A percentile compares a stretch with the other conserved stretches of the same genome.
phyloP scores from a whole-genome alignment of 805 yeast species.

The Candida chilensis region DNA sequence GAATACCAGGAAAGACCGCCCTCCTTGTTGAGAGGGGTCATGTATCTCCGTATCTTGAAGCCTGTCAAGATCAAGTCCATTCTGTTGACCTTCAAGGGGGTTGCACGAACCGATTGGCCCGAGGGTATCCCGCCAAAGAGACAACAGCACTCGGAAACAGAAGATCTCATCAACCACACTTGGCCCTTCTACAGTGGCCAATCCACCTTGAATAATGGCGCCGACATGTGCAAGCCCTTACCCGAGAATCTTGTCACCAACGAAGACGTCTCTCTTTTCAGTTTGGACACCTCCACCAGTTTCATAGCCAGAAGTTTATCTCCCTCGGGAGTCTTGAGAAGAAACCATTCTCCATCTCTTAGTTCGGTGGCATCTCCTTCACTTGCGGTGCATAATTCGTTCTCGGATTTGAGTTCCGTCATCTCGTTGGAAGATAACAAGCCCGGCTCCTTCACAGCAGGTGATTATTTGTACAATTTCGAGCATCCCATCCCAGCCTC shows the following conservation, averaged over 20 bases:
- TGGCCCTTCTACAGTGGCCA: slow-evolving; percentile 78
- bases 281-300: slow-evolving; percentile 13
- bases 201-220: slow-evolving; percentile 28
- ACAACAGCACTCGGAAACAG: slow-evolving; percentile 52
- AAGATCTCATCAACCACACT: slow-evolving; percentile 63
- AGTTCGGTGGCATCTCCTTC: slow-evolving; percentile 8
- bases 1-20: slow-evolving; percentile 68
- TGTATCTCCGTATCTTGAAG: slow-evolving; percentile 60
- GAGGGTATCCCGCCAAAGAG: slow-evolving; percentile 95
- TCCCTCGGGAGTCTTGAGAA: slow-evolving; percentile 14
- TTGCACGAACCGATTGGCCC: slow-evolving; percentile 87
- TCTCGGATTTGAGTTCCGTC: slow-evolving; percentile 13
- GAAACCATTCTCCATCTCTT: slow-evolving; percentile 20
- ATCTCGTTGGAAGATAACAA: slow-evolving; percentile 10
- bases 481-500: slow-evolving; percentile 82
- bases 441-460: slow-evolving; percentile 53
- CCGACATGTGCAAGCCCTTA: slow-evolving; percentile 31
- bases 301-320: slow-evolving; percentile 15
- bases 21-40: slow-evolving; percentile 70
- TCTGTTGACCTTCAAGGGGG: slow-evolving; percentile 54
- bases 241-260: slow-evolving; percentile 2
- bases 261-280: slow-evolving; percentile 20
- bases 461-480: slow-evolving; percentile 88
- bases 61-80: slow-evolving; percentile 65
- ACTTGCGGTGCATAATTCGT: slow-evolving; percentile 5